Base-by-base conservation (phyloP, 2,329 filamentous ascomycete species). In the Aureobasidium namibiae region DNA sequence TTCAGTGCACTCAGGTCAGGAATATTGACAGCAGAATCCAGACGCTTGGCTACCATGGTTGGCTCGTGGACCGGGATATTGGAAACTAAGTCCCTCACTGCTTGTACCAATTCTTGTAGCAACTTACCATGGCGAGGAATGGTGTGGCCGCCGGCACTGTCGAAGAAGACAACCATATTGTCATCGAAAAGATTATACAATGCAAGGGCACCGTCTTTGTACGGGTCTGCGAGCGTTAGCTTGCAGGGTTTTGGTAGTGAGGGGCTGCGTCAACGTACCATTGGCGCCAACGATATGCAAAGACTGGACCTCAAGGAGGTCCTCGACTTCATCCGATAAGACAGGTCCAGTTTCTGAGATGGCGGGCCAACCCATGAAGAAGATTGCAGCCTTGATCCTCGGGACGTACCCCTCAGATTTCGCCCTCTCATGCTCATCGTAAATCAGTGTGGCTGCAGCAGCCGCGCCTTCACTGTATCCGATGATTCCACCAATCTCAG, bases 151-250 rank as follows among this genome's bases (percentile, higher is more conserved):
- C 50, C 50, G 1, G 50, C 50, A 42, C 50, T 54, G 6, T 54
- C 50, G 18, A 54, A 54, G 21, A 54, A 54, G 2, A 54, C 29
- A 10, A 38, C 50, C 50, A 42, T 54, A 10, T 54, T 42, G n/a
- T 54, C 50, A 9, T 54, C 50, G n/a, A 54, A 54, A 6, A 54
- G 16, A 11, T 54, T 54, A n/a, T 54, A 54, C 50, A 54, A 42
- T 13, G 50, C 50, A 31, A 54, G 50, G 5, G 50, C 50, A 18
- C 50, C 50, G 9, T 54, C 50, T 10, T 54, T 54, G 50, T 54
- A 54, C 1, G 50, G 50, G 8, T 54, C 50, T 54, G 13, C 10
- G 11, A 26, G 7, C n/a, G 26, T 41, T 26, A 54, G 26, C 4
- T 14, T 5, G 9, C 13, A 16, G 33, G 18, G 6, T 23, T 16